Evolutionary conservation across 2,329 filamentous ascomycete genomes (phyloP).

Genomic region (Curvularia eragrostidis): DNA sequence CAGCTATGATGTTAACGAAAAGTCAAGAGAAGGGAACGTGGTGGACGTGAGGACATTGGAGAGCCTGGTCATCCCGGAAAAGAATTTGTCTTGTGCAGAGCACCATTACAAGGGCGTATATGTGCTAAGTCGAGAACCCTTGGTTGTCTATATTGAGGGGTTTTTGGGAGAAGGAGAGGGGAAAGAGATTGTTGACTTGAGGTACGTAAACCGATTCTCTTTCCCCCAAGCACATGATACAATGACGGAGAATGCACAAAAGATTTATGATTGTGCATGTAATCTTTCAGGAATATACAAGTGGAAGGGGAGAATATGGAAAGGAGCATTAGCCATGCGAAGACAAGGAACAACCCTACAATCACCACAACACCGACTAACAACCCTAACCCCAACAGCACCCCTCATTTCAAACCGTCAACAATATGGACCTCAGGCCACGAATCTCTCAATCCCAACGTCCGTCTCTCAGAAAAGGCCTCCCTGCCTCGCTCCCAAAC

Average conservation of each 20-base stretch:
- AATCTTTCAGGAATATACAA: background rate
- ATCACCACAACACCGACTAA: background rate
- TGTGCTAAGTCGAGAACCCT: slow-evolving; percentile 60
- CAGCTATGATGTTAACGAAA: background rate
- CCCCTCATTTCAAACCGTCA: slow-evolving; percentile 60
- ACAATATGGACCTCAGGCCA: slow-evolving; percentile 60
- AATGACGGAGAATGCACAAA: background rate
- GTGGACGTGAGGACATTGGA: slow-evolving; percentile 41
- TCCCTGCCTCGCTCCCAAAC: slow-evolving; percentile 49
- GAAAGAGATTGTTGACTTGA: slow-evolving; percentile 59
- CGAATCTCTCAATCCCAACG: slow-evolving; percentile 56
- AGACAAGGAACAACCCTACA: background rate
- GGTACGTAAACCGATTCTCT: slow-evolving; percentile 48
- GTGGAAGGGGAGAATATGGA: background rate
- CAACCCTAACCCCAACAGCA: slow-evolving; percentile 33
- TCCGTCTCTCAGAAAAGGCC: slow-evolving; percentile 63
- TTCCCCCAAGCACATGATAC: background rate
- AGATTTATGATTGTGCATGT: background rate
- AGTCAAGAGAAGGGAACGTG: slow-evolving; percentile 1
- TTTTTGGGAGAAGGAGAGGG: slow-evolving; percentile 60
- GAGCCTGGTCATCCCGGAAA: slow-evolving; percentile 50
- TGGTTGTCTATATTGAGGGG: slow-evolving; percentile 65
- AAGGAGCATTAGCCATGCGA: background rate
- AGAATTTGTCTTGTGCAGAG: slow-evolving; percentile 47
- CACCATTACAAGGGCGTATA: slow-evolving; percentile 53